These are phyloP conservation scores for Nothophaeocryptopus gaeumannii DNA, from an alignment of 2,329 filamentous ascomycete species.

Conservation along the genomic window DNA sequence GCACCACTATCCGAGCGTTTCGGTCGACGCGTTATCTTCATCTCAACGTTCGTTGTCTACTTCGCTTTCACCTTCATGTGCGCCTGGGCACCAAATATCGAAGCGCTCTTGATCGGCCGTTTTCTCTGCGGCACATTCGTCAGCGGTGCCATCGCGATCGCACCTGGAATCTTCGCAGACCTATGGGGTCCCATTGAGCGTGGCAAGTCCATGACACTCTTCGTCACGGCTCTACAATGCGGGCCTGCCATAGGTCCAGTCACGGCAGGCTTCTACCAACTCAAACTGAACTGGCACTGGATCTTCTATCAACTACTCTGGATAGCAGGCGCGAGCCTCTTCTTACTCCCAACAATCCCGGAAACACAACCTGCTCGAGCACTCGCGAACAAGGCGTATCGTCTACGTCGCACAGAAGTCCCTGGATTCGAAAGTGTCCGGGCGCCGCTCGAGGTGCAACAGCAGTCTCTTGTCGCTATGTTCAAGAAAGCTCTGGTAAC, in stretches of 20 bases:
- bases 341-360: constrained; percentile 50
- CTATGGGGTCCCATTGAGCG: constrained; percentile 39
- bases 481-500: constrained; percentile 59
- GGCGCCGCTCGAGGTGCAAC: constrained; percentile 48
- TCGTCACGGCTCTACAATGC: constrained; percentile 63
- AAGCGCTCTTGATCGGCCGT: constrained; percentile 43
- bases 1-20: constrained; percentile 61
- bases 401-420: constrained; percentile 39
- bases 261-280: constrained; percentile 62
- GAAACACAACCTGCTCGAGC: constrained; percentile 59
- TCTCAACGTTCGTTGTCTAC: constrained; percentile 32
- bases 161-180: constrained; percentile 44
- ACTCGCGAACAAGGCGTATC: constrained; percentile 50
- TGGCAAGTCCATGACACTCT: constrained; percentile 58
- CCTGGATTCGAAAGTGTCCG: constrained; percentile 51
- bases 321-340: constrained; percentile 58
- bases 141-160: constrained; percentile 39
- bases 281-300: constrained; percentile 63
- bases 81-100: constrained; percentile 40
- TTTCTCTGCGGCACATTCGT: constrained; percentile 42
- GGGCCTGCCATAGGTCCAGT: constrained; percentile 62
- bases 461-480: constrained; percentile 37
- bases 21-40: constrained; percentile 40
- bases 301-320: constrained; percentile 38
- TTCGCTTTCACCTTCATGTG: constrained; percentile 37